Evolutionary conservation across 352 stramenopile genomes (phyloP).

Genomic region (Phytophthora sp.): DNA sequence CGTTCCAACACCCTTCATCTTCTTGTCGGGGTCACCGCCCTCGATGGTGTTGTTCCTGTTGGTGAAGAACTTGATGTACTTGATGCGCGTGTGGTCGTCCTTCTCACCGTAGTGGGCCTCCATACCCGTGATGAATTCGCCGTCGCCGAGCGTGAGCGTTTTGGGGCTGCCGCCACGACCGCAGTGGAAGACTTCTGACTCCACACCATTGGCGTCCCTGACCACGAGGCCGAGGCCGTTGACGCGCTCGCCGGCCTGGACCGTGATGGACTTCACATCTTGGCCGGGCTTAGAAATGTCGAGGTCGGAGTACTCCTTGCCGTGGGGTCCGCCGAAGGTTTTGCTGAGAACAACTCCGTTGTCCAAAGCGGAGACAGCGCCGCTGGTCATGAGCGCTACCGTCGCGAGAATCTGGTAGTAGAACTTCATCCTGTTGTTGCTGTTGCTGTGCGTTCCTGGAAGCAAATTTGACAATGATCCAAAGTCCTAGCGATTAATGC

Average conservation of each 20-base stretch:
- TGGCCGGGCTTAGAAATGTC: not conserved
- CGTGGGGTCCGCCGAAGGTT: not conserved
- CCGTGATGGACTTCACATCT: slow-evolving; percentile 1
- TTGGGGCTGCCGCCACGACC: not conserved
- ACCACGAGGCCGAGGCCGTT: not conserved
- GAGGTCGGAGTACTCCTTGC: not conserved
- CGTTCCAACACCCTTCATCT: not conserved
- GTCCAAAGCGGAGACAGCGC: not conserved
- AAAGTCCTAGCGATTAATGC: not conserved
- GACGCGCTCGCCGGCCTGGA: not conserved
- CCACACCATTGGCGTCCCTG: not conserved
- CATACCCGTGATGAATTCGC: not conserved
- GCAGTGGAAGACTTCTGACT: not conserved
- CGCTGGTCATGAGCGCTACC: not conserved
- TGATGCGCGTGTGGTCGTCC: not conserved
- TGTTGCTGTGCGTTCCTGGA: not conserved
- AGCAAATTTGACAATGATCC: not conserved
- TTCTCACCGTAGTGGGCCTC: not conserved
- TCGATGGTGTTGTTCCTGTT: not conserved
- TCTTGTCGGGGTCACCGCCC: not conserved
- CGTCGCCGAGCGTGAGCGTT: not conserved
- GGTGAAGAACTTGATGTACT: slow-evolving; percentile 1
- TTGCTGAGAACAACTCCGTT: not conserved
- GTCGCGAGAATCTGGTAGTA: not conserved
- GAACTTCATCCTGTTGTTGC: slow-evolving; percentile 1